phyloP scores from a whole-genome alignment of 768 basidiomycete species.

The Boletellus emodensis region DNA sequence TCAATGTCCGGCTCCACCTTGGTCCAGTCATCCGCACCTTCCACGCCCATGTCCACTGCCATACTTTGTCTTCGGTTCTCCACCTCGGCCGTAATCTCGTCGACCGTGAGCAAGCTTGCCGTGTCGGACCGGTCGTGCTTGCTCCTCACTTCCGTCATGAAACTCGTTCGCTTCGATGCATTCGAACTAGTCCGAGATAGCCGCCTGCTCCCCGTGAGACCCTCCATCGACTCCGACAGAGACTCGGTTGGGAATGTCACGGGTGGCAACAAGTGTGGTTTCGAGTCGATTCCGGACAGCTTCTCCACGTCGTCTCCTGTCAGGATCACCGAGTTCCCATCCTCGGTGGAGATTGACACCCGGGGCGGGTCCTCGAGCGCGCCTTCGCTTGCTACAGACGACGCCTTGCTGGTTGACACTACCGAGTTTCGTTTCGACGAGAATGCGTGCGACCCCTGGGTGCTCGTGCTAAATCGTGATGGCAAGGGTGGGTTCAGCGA shows the following conservation, averaged over 20 bases:
- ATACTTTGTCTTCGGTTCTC: slow-evolving; percentile 60
- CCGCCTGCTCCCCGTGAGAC: slow-evolving; percentile 38
- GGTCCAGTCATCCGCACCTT: slow-evolving; percentile 67
- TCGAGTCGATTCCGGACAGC: slow-evolving; percentile 25
- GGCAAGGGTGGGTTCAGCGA: slow-evolving; percentile 39
- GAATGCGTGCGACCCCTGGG: slow-evolving; percentile 38
- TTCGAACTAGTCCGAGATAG: slow-evolving; percentile 45
- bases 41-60: slow-evolving; percentile 41
- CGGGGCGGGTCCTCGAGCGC: slow-evolving; percentile 55
- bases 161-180: slow-evolving; percentile 65
- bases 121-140: slow-evolving; percentile 85
- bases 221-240: slow-evolving; percentile 73
- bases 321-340: slow-evolving; percentile 63
- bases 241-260: slow-evolving; percentile 77
- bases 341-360: slow-evolving; percentile 72
- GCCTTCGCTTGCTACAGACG: slow-evolving; percentile 20
- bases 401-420: slow-evolving; percentile 34
- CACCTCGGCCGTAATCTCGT: slow-evolving; percentile 96
- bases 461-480: slow-evolving; percentile 39
- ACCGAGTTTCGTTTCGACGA: slow-evolving; percentile 45
- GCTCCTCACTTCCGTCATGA: slow-evolving; percentile 75
- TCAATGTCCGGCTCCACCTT: slow-evolving; percentile 55
- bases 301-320: slow-evolving; percentile 45
- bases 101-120: slow-evolving; percentile 89
- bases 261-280: slow-evolving; percentile 67